Base-by-base conservation (phyloP, 495 filamentous ascomycete species). In the Aspergillus baeticus region DNA sequence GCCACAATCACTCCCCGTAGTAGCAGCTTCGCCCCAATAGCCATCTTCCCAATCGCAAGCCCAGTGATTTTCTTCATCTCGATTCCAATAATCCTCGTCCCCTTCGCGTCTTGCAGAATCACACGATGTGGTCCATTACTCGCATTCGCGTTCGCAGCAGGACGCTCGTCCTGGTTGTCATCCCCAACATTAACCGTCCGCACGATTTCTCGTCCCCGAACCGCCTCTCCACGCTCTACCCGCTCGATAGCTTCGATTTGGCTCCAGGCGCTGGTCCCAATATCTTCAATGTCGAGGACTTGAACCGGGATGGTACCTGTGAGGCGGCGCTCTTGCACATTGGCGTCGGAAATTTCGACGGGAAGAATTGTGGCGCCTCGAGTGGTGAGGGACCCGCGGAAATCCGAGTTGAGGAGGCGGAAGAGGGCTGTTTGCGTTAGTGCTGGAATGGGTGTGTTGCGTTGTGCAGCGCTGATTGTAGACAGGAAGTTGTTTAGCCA, bases 161-260 rank as follows among this genome's bases (percentile, higher is more conserved):
- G 60, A 11, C 54, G 63, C 50, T 59, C 59, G 5, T 68, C 73
- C 5, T 68, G 68, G 4, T 69, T 73, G 5, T 73, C 78, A 3
- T 74, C 75, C 7, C 80, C 82, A 23, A 79, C 67, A 22, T 83
- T 78, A 8, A 88, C 72, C 1, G 87, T 80, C 2, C 93, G 80
- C 14, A 98, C 83, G 20, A 97, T 82, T 69, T 97, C 90, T 6
- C 91, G 68, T 1, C 94, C 94, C 22, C 87, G 81, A 10, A 86
- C 89, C 34, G 81, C 83, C 69, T 98, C 94, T 2, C 93, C 93
- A 7, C 92, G 79, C 67, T 92, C 88, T 8, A 84, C 74, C 41
- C 88, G 84, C 69, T 98, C 94, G 21, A 98, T 78, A 18, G 84
- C 84, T 62, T 97, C 92, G 36, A 96, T 82, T 63, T 96, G 89